These are phyloP conservation scores for Morella rubra DNA, from an alignment of 306 rosid species.

Conservation along the genomic window DNA sequence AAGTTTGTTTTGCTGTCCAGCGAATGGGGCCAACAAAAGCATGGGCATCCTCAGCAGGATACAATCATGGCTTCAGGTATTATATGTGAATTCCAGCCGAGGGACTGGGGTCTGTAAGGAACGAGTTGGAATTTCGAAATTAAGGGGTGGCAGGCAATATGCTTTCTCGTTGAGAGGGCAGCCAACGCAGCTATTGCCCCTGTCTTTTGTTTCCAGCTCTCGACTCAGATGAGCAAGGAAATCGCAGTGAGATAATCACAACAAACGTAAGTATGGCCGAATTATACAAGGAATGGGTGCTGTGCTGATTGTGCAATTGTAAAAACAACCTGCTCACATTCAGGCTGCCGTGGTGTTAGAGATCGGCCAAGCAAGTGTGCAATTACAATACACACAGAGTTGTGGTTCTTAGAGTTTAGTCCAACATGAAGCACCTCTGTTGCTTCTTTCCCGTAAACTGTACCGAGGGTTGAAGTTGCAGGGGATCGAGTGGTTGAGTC, in stretches of 20 bases:
- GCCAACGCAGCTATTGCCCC: slow-evolving; percentile 17
- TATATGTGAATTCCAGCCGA: too few species aligned
- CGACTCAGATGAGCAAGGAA: slow-evolving; percentile 5
- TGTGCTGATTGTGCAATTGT: slow-evolving; percentile 23
- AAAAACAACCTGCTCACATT: slow-evolving; percentile 10
- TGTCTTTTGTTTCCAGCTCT: slow-evolving; percentile 1
- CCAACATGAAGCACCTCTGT: slow-evolving; percentile 20
- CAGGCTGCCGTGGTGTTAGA: not conserved
- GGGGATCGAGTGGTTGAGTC: not conserved
- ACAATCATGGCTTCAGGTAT: too few species aligned
- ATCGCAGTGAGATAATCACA: not conserved
- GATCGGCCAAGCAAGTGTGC: slow-evolving; percentile 3
- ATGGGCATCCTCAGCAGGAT: too few species aligned
- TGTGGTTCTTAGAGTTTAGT: slow-evolving; percentile 3
- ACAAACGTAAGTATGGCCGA: slow-evolving; percentile 4
- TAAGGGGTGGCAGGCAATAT: too few species aligned
- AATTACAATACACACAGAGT: slow-evolving; percentile 21
- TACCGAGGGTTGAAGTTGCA: not conserved
- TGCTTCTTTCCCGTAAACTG: slow-evolving; percentile 18
- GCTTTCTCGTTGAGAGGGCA: too few species aligned
- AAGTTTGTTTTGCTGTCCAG: too few species aligned
- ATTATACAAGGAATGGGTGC: slow-evolving; percentile 15
- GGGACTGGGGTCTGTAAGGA: too few species aligned
- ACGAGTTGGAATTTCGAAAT: too few species aligned
- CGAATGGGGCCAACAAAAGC: too few species aligned